Conservation (phyloP, 2,329 filamentous ascomycete genomes). For the Parastagonospora nodorum region DNA sequence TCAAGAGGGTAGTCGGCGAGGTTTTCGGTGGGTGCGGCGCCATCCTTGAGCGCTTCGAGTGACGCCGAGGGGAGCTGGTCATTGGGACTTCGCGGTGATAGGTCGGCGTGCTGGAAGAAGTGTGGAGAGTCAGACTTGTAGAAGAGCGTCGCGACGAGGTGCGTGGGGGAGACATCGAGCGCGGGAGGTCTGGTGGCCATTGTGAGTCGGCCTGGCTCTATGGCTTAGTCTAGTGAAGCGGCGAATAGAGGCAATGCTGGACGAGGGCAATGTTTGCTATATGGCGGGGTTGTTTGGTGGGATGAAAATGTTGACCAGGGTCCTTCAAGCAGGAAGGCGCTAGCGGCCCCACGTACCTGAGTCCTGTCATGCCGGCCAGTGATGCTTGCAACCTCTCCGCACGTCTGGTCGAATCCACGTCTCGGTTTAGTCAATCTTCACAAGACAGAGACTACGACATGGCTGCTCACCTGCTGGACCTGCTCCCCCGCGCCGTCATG, state of each 20-base stretch:
- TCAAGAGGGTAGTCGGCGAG: slow-evolving; percentile 60
- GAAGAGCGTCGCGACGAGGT: slow-evolving; percentile 46
- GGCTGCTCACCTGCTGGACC: neutral
- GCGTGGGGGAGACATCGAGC: slow-evolving; percentile 24
- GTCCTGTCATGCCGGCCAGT: neutral
- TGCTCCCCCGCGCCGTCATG: neutral
- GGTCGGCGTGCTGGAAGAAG: slow-evolving; percentile 55
- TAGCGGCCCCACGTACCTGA: slow-evolving; percentile 3
- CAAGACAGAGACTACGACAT: neutral
- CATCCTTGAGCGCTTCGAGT: slow-evolving; percentile 46
- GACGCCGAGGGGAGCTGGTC: slow-evolving; percentile 40
- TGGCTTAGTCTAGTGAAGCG: neutral
- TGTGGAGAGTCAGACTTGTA: slow-evolving; percentile 41
- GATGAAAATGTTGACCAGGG: slow-evolving; percentile 8
- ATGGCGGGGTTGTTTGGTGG: slow-evolving; percentile 5
- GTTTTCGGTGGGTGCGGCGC: slow-evolving; percentile 57
- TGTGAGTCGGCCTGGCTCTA: neutral
- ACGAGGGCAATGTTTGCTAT: neutral
- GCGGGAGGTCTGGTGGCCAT: slow-evolving; percentile 24
- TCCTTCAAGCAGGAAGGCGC: neutral
- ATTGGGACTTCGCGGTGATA: slow-evolving; percentile 43
- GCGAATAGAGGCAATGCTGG: neutral
- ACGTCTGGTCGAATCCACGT: neutral
- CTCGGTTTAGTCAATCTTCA: neutral
- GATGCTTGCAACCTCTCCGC: neutral